Base-by-base conservation (phyloP, 345 rosid genomes). In the Ceriops decandra region DNA sequence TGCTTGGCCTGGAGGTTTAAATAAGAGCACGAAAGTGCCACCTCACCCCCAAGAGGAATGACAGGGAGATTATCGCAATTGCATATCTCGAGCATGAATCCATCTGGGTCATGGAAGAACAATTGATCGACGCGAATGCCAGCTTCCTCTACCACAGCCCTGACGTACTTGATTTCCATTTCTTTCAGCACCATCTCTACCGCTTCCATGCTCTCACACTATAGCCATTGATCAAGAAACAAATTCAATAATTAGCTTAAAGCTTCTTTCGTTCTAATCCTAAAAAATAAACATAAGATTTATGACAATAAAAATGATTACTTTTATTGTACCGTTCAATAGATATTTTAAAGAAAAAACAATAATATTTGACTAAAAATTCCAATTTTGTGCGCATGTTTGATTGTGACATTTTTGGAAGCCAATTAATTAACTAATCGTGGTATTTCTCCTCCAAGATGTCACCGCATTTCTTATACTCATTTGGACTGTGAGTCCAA, bases 81-180 rank as follows among this genome's bases (percentile, higher is more conserved):
- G 80, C 84, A 81, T 17, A 81, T 75, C 77, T 81, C 84, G 7
- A 81, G 22, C 84, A 81, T 81, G 71, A 75, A 78, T 0, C 84
- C 84, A 22, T 81, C 84, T 10, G 84, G 84, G 64, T 81, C 84
- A 5, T 81, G 84, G 70, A 81, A 81, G 73, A 81, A 81, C 28
- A 81, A 68, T 51, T 81, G 84, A 60, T 81, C 84, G 11, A 81
- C 82, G 1, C 60, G 69, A 19, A 72, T 72, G 0, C 82, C 84
- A 5, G 66, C 82, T 75, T 81, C 84, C 58, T 78, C 84, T 52
- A 78, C 82, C 46, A 58, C 60, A 6, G 77, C 82, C 5, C 79
- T 68, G 31, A 66, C 58, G 33, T 78, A 42, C 68, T 72, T 61
- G 53, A 81, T 70, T 28, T 59, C 75, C 82, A 75, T 72, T 21